A percentile compares a stretch with the other conserved stretches of the same genome.
Conservation (phyloP, 2,329 filamentous ascomycete genomes). For the Cyclaneusma minus region DNA sequence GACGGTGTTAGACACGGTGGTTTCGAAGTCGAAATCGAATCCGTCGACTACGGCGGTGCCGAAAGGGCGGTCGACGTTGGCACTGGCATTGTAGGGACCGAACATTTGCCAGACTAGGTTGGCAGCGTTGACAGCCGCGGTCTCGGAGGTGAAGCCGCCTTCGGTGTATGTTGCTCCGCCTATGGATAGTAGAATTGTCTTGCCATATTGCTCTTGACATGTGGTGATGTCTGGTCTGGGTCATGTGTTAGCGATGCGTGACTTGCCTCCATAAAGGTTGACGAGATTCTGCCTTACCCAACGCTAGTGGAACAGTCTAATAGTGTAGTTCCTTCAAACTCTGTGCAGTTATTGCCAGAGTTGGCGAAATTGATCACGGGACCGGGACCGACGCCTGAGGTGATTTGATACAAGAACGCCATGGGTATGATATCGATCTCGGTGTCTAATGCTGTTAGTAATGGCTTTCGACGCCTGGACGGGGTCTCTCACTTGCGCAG, state of each 20-base stretch:
- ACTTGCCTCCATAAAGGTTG: too few species aligned
- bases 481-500: slow-evolving; percentile 33
- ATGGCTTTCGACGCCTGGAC: neutral
- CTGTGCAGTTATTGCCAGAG: slow-evolving; percentile 42
- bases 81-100: slow-evolving; percentile 34
- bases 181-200: slow-evolving; percentile 58
- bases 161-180: slow-evolving; percentile 57
- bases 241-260: slow-evolving; percentile 4
- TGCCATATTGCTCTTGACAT: slow-evolving; percentile 47
- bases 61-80: slow-evolving; percentile 44
- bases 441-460: slow-evolving; percentile 19
- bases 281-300: slow-evolving; percentile 15
- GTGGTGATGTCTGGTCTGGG: slow-evolving; percentile 29
- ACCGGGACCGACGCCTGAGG: slow-evolving; percentile 27
- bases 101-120: slow-evolving; percentile 56
- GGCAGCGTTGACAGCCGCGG: slow-evolving; percentile 38
- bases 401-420: slow-evolving; percentile 45
- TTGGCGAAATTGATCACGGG: slow-evolving; percentile 49
- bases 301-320: slow-evolving; percentile 50
- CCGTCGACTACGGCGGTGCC: slow-evolving; percentile 51
- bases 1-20: slow-evolving; percentile 39
- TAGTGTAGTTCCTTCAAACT: slow-evolving; percentile 39
- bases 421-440: slow-evolving; percentile 44
- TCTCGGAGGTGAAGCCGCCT: slow-evolving; percentile 42
- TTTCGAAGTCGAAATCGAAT: slow-evolving; percentile 65